Conservation (phyloP, 352 stramenopile genomes). For the Pythium aristosporum region DNA sequence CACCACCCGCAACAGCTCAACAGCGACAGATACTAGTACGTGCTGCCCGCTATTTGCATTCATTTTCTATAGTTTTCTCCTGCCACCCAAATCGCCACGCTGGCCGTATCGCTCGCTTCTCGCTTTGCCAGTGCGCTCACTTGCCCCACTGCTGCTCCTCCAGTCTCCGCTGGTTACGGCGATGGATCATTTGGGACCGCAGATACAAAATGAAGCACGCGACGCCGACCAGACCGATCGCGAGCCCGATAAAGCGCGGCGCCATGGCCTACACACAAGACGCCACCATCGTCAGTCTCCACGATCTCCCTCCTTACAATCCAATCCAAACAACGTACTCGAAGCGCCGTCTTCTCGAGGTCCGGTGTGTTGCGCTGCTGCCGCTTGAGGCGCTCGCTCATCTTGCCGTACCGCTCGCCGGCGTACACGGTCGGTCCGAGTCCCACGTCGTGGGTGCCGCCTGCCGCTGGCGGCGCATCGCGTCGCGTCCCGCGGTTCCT, state of each 20-base stretch:
- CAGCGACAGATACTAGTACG: no score
- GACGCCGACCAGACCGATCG: constrained; percentile 52
- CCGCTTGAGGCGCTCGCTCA: constrained; percentile 80
- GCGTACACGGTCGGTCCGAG: constrained; percentile 81
- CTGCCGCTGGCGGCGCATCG: constrained; percentile 28
- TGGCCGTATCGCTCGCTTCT: background rate
- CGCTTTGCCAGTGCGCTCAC: background rate
- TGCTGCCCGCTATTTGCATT: background rate
- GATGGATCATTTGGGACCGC: constrained; percentile 45
- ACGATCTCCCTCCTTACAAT: background rate
- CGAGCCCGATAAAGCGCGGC: constrained; percentile 59
- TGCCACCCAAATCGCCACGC: background rate
- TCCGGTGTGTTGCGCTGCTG: constrained; percentile 52
- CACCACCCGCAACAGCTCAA: no score
- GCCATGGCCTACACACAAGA: constrained; percentile 46
- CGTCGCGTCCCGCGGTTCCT: constrained; percentile 44
- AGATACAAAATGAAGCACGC: constrained; percentile 54
- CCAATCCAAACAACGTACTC: constrained; percentile 28
- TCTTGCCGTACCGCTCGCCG: constrained; percentile 81
- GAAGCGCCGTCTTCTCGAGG: constrained; percentile 34
- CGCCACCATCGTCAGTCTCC: background rate
- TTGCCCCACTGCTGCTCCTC: background rate
- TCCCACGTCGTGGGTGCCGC: constrained; percentile 42
- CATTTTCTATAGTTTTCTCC: constrained; percentile 2
- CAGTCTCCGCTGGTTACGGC: constrained; percentile 25